Conservation (phyloP, 2,329 filamentous ascomycete genomes). For the Botryotinia convoluta region DNA sequence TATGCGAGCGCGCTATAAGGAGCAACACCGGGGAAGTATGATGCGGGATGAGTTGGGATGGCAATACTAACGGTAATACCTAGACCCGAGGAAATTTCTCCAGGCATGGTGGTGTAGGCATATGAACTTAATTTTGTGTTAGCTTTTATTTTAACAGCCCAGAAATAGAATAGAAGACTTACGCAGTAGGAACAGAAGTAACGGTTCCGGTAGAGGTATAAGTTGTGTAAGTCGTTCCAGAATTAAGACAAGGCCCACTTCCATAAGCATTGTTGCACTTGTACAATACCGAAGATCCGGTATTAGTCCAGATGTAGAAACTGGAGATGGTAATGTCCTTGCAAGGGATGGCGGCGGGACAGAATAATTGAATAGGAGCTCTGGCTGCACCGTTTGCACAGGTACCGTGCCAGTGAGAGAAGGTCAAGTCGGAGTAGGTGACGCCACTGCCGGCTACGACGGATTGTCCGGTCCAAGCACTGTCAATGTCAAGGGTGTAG, state of each 20-base stretch:
- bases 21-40: constrained; percentile 25
- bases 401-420: constrained; percentile 57
- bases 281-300: constrained; percentile 43
- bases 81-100: constrained; percentile 26
- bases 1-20: constrained; percentile 25
- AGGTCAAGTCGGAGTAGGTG: constrained; percentile 49
- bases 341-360: constrained; percentile 51
- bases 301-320: constrained; percentile 53
- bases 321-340: constrained; percentile 49
- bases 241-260: constrained; percentile 45
- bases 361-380: constrained; percentile 53
- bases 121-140: constrained; percentile 20
- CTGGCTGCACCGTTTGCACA: constrained; percentile 42
- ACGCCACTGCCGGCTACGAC: constrained; percentile 49
- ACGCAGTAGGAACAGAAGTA: constrained; percentile 21
- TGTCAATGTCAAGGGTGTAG: constrained; percentile 55
- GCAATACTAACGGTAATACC: constrained; percentile 27
- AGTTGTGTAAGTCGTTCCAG: constrained; percentile 21
- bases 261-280: constrained; percentile 51
- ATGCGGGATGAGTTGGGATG: constrained; percentile 28
- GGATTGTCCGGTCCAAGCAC: constrained; percentile 50
- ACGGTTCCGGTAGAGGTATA: constrained; percentile 22
- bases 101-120: constrained; percentile 29
- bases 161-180: not conserved
- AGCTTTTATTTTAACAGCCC: not conserved